These are phyloP conservation scores for Leptographium wingfieldii DNA, from an alignment of 2,329 filamentous ascomycete genomes.

Conservation along the genomic window DNA sequence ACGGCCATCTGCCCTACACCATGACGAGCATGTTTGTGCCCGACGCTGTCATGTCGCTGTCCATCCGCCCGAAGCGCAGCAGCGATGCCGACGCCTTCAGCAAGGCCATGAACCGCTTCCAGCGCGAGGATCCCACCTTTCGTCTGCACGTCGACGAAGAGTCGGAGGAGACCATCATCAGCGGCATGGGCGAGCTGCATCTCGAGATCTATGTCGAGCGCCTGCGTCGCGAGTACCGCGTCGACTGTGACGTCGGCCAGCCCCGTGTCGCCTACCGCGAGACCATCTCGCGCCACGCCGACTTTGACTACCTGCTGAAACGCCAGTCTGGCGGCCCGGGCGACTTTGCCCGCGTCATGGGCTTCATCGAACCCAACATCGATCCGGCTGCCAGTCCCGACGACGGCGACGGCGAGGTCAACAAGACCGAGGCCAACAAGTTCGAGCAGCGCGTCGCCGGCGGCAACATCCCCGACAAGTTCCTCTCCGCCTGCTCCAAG, in stretches of 20 bases:
- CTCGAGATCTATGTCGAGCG: slow-evolving; percentile 96
- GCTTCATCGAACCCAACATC: slow-evolving; percentile 77
- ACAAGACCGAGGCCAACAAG: slow-evolving; percentile 47
- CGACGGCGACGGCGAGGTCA: slow-evolving; percentile 19
- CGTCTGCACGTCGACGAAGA: slow-evolving; percentile 84
- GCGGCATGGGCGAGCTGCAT: slow-evolving; percentile 95
- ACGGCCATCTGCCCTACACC: slow-evolving; percentile 79
- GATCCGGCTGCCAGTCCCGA: neutral
- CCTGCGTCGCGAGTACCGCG: slow-evolving; percentile 91
- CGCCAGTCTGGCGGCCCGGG: slow-evolving; percentile 93
- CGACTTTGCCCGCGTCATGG: slow-evolving; percentile 86
- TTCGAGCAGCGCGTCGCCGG: slow-evolving; percentile 84
- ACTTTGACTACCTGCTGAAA: slow-evolving; percentile 89
- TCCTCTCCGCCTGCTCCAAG: slow-evolving; percentile 85
- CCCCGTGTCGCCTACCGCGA: slow-evolving; percentile 96
- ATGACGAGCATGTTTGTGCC: slow-evolving; percentile 99
- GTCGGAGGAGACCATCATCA: slow-evolving; percentile 94
- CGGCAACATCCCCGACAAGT: slow-evolving; percentile 91
- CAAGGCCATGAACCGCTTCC: slow-evolving; percentile 98
- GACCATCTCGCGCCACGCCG: slow-evolving; percentile 66
- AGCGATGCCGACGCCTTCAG: slow-evolving; percentile 90
- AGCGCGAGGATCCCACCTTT: slow-evolving; percentile 96
- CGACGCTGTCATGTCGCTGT: slow-evolving; percentile 94
- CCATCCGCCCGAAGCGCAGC: slow-evolving; percentile 88
- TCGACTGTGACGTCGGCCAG: slow-evolving; percentile 90